Evolutionary conservation across 1,139 yeast species (phyloP).

Genomic region (Hemisphaericaspora subhashii): DNA sequence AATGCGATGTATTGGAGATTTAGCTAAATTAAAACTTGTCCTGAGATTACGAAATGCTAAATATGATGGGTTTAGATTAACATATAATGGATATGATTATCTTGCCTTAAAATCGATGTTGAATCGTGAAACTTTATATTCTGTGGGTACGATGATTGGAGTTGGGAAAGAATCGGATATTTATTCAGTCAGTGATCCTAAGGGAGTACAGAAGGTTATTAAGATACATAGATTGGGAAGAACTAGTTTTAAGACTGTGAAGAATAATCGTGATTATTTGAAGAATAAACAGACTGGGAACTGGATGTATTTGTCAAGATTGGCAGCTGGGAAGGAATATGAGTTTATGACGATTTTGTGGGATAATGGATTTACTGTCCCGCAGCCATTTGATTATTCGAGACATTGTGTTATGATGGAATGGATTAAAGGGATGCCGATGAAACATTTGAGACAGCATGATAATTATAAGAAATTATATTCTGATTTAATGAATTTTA

Average conservation of each 20-base stretch:
- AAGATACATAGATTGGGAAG: constrained; percentile 93
- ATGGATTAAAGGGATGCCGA: constrained; percentile 81
- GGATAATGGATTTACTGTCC: constrained; percentile 79
- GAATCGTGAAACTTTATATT: constrained; percentile 69
- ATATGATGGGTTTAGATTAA: constrained; percentile 88
- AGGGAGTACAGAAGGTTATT: constrained; percentile 68
- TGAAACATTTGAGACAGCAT: constrained; percentile 78
- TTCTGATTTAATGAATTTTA: constrained; percentile 81
- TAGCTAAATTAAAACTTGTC: constrained; percentile 82
- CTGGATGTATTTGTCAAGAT: constrained; percentile 90
- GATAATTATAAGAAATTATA: constrained; percentile 69
- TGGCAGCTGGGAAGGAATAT: constrained; percentile 92
- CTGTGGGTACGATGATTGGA: constrained; percentile 87
- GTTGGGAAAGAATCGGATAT: constrained; percentile 98
- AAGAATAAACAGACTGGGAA: constrained; percentile 64
- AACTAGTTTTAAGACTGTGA: constrained; percentile 87
- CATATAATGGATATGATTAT: constrained; percentile 89
- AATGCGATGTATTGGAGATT: constrained; percentile 73
- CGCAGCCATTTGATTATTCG: constrained; percentile 84
- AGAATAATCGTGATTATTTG: constrained; percentile 89
- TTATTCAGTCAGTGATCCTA: constrained; percentile 73
- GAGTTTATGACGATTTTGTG: constrained; percentile 79
- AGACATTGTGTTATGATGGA: constrained; percentile 95
- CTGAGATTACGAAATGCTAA: constrained; percentile 79
- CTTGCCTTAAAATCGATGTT: constrained; percentile 82